These are phyloP conservation scores for Talaromyces rugulosus DNA, from an alignment of 2,329 filamentous ascomycete species.

Conservation along the genomic window DNA sequence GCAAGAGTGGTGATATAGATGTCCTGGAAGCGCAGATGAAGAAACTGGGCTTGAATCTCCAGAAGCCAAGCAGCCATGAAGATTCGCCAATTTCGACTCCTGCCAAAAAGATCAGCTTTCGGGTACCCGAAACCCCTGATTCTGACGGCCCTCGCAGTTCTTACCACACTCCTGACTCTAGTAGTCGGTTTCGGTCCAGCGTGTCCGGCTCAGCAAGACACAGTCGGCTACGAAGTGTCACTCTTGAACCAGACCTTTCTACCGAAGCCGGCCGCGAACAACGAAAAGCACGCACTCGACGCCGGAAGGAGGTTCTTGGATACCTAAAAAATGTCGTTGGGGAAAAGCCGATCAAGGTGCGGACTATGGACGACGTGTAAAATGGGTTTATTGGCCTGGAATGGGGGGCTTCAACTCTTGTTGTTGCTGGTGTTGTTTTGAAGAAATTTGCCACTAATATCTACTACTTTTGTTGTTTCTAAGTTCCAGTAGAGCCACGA, in stretches of 20 bases:
- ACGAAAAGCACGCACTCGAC: constrained; percentile 34
- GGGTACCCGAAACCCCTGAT: constrained; percentile 34
- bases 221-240: constrained; percentile 29
- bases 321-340: constrained; percentile 23
- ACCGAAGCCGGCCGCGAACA: constrained; percentile 26
- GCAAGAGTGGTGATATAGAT: constrained; percentile 85
- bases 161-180: constrained; percentile 41
- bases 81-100: constrained; percentile 35
- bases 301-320: constrained; percentile 24
- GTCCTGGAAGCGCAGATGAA: constrained; percentile 83
- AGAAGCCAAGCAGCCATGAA: constrained; percentile 27
- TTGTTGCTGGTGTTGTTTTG: neutral
- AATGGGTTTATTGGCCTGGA: neutral
- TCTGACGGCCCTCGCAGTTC: constrained; percentile 31
- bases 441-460: neutral
- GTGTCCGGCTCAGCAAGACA: constrained; percentile 30
- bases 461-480: neutral
- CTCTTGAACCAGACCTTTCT: constrained; percentile 21
- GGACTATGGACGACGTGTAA: constrained; percentile 21
- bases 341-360: constrained; percentile 18
- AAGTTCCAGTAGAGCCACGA: neutral
- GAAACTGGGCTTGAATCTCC: constrained; percentile 55
- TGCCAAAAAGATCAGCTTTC: constrained; percentile 27
- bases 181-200: constrained; percentile 30
- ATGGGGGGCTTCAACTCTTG: neutral